Percentiles rank a stretch among this genome's conserved stretches.
phyloP scores from a whole-genome alignment of 352 stramenopile genomes.

The Globisporangium irregulare region DNA sequence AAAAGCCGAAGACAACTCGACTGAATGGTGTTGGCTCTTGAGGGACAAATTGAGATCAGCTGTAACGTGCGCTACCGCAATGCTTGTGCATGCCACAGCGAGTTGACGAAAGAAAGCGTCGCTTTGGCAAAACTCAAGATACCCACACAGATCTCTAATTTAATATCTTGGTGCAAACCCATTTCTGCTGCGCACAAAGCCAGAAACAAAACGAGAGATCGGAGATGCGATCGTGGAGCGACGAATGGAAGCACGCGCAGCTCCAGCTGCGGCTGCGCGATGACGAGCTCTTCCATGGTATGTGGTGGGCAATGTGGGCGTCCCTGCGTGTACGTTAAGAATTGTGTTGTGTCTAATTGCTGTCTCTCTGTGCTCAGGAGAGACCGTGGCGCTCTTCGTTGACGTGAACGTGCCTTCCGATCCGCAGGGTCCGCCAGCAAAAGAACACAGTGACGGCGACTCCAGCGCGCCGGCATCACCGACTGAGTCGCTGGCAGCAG shows the following conservation, averaged over 20 bases:
- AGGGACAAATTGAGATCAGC: not conserved
- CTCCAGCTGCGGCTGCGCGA: slow-evolving; percentile 51
- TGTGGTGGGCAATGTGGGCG: not conserved
- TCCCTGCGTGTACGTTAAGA: not conserved
- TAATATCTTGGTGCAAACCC: not conserved
- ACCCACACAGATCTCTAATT: not conserved
- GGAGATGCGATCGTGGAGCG: slow-evolving; percentile 54
- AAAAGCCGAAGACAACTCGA: slow-evolving; percentile 13
- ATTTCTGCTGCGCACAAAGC: not conserved
- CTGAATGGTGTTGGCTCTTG: not conserved
- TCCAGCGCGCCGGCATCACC: not conserved
- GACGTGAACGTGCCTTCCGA: slow-evolving; percentile 25
- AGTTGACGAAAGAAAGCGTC: not conserved
- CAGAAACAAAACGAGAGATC: not conserved
- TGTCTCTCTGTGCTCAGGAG: slow-evolving; percentile 22
- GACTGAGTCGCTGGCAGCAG: not conserved
- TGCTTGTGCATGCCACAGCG: not conserved
- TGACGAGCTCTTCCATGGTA: slow-evolving; percentile 65
- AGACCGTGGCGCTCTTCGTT: slow-evolving; percentile 41
- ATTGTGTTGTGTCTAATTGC: not conserved
- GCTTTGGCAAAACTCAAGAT: no score
- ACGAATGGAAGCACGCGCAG: slow-evolving; percentile 63
- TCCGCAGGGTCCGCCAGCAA: not conserved
- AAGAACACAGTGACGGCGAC: not conserved
- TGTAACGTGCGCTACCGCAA: not conserved